Conservation (phyloP, 768 basidiomycete genomes). For the Lactarius akahatsu region DNA sequence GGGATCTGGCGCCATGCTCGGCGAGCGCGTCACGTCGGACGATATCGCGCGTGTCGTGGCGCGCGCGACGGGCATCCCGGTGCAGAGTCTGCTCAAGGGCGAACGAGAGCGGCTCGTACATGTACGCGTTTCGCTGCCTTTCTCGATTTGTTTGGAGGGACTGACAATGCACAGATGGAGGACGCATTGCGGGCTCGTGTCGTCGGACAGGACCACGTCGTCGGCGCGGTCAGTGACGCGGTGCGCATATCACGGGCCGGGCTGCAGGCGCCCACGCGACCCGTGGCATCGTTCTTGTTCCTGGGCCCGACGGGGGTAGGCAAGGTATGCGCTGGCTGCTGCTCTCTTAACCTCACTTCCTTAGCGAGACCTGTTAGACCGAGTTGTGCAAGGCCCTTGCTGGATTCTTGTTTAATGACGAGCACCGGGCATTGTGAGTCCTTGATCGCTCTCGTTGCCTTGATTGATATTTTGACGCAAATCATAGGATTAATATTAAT, state of each 20-base stretch:
- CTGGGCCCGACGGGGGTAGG: constrained; percentile 87
- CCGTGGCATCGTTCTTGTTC: constrained; percentile 92
- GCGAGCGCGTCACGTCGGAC: constrained; percentile 84
- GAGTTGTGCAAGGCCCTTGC: constrained; percentile 89
- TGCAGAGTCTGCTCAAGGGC: constrained; percentile 83
- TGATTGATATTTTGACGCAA: not conserved
- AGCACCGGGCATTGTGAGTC: constrained; percentile 75
- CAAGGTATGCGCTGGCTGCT: constrained; percentile 46
- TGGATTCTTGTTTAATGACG: constrained; percentile 86
- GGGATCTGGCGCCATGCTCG: constrained; percentile 65
- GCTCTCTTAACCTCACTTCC: not conserved
- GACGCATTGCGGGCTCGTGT: constrained; percentile 69
- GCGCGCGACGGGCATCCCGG: constrained; percentile 87
- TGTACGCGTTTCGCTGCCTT: constrained; percentile 45
- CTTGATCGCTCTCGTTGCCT: constrained; percentile 24
- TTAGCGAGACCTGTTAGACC: constrained; percentile 48
- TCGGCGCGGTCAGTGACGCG: constrained; percentile 82
- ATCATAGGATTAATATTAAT: constrained; percentile 80
- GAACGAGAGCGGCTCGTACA: constrained; percentile 88
- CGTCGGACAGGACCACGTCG: constrained; percentile 90
- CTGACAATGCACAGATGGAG: constrained; percentile 68
- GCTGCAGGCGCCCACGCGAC: constrained; percentile 81
- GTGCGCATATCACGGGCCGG: constrained; percentile 93
- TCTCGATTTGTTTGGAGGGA: too few relatives aligned
- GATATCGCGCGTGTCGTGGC: constrained; percentile 89